These are phyloP conservation scores for Metschnikowia lochheadii DNA, from an alignment of 805 yeast genomes.

Conservation along the genomic window DNA sequence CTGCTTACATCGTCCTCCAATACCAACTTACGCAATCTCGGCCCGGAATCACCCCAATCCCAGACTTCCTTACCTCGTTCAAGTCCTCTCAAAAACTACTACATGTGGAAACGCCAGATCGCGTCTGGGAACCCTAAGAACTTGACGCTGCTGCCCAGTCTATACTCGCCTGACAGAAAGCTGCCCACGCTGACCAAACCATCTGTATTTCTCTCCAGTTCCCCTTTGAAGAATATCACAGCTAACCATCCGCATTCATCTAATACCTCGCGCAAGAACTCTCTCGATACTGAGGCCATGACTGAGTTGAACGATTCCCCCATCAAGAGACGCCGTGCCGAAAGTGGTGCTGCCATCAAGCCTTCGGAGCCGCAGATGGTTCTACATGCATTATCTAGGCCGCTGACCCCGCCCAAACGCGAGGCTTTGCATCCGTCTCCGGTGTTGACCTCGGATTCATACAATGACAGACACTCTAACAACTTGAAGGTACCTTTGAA, in stretches of 20 bases:
- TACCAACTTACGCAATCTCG: constrained; percentile 17
- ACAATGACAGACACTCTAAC: constrained; percentile 1
- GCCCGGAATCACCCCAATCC: constrained; percentile 19
- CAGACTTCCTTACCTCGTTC: constrained; percentile 17
- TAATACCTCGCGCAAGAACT: constrained; percentile 8
- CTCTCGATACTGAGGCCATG: constrained; percentile 10
- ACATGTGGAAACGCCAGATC: constrained; percentile 24
- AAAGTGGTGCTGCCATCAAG: constrained; percentile 13
- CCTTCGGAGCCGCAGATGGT: constrained; percentile 24
- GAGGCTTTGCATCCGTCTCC: constrained; percentile 28
- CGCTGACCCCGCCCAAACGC: constrained; percentile 25
- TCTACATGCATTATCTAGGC: constrained; percentile 27
- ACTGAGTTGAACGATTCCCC: constrained; percentile 28
- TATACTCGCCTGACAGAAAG: constrained; percentile 38
- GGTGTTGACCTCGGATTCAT: constrained; percentile 15
- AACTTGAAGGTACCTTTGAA: constrained; percentile 27
- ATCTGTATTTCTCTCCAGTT: constrained; percentile 31
- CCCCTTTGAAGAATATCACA: constrained; percentile 29
- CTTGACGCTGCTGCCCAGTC: constrained; percentile 27
- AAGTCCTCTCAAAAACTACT: constrained; percentile 32
- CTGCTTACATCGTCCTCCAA: constrained; percentile 18
- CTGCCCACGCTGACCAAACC: constrained; percentile 39
- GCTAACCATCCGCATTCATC: constrained; percentile 4
- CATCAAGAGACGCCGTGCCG: constrained; percentile 23
- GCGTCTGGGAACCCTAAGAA: constrained; percentile 19